Conservation (phyloP, 2,329 filamentous ascomycete genomes). For the Cadophora malorum region DNA sequence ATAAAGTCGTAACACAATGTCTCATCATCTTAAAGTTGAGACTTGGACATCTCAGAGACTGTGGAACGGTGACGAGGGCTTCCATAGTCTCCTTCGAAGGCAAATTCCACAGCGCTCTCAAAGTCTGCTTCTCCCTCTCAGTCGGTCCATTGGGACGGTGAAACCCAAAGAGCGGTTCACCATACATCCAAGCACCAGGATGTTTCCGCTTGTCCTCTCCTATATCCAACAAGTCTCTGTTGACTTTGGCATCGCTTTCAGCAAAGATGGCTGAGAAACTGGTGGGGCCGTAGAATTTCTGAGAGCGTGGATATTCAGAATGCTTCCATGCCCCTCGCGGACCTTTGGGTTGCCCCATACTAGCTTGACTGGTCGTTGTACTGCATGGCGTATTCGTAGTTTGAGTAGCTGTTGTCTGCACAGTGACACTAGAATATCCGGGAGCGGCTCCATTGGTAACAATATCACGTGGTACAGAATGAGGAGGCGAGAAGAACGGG, state of each 20-base stretch:
- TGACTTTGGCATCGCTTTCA: slow-evolving; percentile 33
- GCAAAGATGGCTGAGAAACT: slow-evolving; percentile 42
- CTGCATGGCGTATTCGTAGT: slow-evolving; percentile 7
- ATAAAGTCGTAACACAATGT: slow-evolving; percentile 36
- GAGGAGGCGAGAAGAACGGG: slow-evolving; percentile 12
- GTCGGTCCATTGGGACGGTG: slow-evolving; percentile 35
- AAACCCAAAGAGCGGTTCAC: slow-evolving; percentile 37
- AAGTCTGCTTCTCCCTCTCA: slow-evolving; percentile 33
- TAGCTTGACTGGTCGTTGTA: not conserved
- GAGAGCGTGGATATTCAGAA: slow-evolving; percentile 35
- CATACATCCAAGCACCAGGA: slow-evolving; percentile 39
- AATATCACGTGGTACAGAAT: slow-evolving; percentile 1
- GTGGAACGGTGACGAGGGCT: slow-evolving; percentile 24
- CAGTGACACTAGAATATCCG: not conserved
- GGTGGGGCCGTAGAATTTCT: slow-evolving; percentile 40
- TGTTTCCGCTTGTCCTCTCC: slow-evolving; percentile 39
- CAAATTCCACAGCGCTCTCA: slow-evolving; percentile 39
- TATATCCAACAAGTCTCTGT: slow-evolving; percentile 37
- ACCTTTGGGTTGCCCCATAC: slow-evolving; percentile 20
- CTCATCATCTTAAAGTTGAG: slow-evolving; percentile 36
- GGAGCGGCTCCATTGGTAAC: not conserved
- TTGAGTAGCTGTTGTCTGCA: slow-evolving; percentile 4
- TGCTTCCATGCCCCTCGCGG: slow-evolving; percentile 33
- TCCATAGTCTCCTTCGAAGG: slow-evolving; percentile 39
- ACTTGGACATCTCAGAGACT: slow-evolving; percentile 22